These are phyloP conservation scores for Starmerella powellii DNA, from an alignment of 805 yeast species.

Conservation along the genomic window DNA sequence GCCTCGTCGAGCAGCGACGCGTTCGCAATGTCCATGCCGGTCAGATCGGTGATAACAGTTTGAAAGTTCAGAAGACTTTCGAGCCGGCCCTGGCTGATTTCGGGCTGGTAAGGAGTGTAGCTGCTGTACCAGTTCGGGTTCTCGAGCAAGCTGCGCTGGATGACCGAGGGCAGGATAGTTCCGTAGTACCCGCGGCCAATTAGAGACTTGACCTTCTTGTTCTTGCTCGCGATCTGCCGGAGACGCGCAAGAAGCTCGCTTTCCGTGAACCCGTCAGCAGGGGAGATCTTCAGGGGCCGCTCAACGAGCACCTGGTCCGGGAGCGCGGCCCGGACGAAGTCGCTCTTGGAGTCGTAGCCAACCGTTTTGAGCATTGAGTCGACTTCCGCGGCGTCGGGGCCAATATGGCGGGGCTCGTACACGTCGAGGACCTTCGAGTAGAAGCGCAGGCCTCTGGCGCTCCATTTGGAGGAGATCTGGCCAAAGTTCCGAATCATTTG, in stretches of 20 bases:
- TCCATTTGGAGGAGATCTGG: too few species aligned
- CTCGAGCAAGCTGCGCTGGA: conserved; percentile 83
- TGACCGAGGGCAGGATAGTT: conserved; percentile 78
- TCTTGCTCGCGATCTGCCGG: conserved; percentile 57
- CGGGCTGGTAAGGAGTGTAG: conserved; percentile 97
- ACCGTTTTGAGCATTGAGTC: conserved; percentile 51
- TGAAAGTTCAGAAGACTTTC: conserved; percentile 85
- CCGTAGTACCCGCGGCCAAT: conserved; percentile 95
- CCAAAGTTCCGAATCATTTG: too few species aligned
- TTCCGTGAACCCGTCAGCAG: conserved; percentile 67
- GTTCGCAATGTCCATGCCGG: conserved; percentile 90
- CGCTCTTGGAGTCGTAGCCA: conserved; percentile 54
- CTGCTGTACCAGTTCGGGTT: conserved; percentile 98
- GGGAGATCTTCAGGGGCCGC: conserved; percentile 55
- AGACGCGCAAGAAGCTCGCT: conserved; percentile 63
- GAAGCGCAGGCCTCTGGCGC: background rate
- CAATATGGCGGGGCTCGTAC: conserved; percentile 82
- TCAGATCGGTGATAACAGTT: conserved; percentile 78
- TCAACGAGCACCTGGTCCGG: conserved; percentile 64
- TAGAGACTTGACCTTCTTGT: conserved; percentile 57
- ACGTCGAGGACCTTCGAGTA: conserved; percentile 39
- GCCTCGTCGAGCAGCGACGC: conserved; percentile 94
- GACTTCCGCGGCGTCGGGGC: conserved; percentile 53
- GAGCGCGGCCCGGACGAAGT: conserved; percentile 59
- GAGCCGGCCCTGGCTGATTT: conserved; percentile 90